Conservation (phyloP, 139 green algal genomes). For the Penium margaritaceum region DNA sequence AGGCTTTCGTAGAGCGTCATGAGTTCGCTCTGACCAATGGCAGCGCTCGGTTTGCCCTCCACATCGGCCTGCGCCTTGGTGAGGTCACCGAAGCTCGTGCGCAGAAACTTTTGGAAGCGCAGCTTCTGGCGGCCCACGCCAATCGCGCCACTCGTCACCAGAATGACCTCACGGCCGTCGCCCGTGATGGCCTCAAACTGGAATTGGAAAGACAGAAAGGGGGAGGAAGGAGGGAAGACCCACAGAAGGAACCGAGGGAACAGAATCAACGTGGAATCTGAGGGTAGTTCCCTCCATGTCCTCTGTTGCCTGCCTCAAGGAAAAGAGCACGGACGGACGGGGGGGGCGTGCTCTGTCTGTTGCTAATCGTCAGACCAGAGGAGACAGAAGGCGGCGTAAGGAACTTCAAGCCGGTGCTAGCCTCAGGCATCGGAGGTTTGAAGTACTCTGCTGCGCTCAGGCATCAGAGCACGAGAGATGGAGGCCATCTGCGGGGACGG, state of each 20-base stretch:
- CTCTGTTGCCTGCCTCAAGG: too few relatives aligned
- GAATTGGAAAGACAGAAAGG: not conserved
- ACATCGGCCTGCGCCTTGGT: constrained; percentile 34
- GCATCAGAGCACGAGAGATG: too few relatives aligned
- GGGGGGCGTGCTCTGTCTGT: too few relatives aligned
- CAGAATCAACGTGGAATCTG: too few relatives aligned
- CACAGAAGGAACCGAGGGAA: not conserved
- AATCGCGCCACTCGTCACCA: constrained; percentile 57
- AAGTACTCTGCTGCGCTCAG: too few relatives aligned
- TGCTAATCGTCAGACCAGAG: too few relatives aligned
- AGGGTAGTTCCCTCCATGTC: too few relatives aligned
- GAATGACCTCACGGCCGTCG: constrained; percentile 52
- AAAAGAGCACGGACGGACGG: too few relatives aligned
- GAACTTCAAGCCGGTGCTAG: too few relatives aligned
- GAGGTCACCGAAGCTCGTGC: constrained; percentile 28
- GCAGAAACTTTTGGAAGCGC: constrained; percentile 50
- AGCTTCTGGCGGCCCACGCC: constrained; percentile 59
- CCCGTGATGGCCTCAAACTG: constrained; percentile 53
- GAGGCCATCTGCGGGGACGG: too few relatives aligned
- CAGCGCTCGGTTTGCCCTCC: constrained; percentile 41
- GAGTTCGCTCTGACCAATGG: constrained; percentile 46
- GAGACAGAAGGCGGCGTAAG: too few relatives aligned
- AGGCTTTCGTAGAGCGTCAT: constrained; percentile 65
- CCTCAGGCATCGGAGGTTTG: too few relatives aligned
- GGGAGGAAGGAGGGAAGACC: not conserved